Base-by-base conservation (phyloP, 1,139 yeast species). In the Candida pseudoviswanathii region DNA sequence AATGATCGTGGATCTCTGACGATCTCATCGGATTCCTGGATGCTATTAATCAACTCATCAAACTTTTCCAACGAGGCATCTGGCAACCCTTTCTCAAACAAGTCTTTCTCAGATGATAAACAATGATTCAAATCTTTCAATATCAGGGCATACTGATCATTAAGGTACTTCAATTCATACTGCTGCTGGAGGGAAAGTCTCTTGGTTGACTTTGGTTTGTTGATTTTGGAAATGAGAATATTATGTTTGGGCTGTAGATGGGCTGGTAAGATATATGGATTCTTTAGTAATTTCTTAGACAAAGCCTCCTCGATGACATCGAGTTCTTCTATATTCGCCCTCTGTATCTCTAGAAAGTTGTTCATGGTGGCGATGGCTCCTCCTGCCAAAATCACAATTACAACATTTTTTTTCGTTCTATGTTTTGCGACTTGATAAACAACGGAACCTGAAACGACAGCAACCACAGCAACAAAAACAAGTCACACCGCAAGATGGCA, bases 91-190 rank as follows among this genome's bases (percentile, higher is more conserved):
- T 54, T 52, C 1, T 58, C 48, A 26, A 64, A 54, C 33, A 48
- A 27, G 1, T 56, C 55, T 5, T 50, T 51, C 10, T 63, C 53
- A 4, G 63, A 51, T 1, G 55, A 58, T 7, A 62, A 46, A 30
- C 51, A 46, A 24, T 40, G 44, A n/a, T 30, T n/a, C n/a, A 51
- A 32, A 5, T 48, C 40, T n/a, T 45, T 45, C 22, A 50, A 27
- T 26, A 43, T 38, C 52, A 2, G 58, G 38, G 70, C 63, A 58
- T 82, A 84, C 52, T 80, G 77, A 5, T 76, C 71, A 3, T 80
- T 59, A 44, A 92, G 80, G 44, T 65, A 58, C 16, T 73, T 70
- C 3, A 89, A 73, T 62, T 92, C 97, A 63, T 86, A 89, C 57
- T 85, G 84, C 56, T 88, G 95, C 11, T 83, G 56, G 9, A 82